Evolutionary conservation across 2,329 filamentous ascomycete species (phyloP).

Genomic region (Trichoderma lentiforme): DNA sequence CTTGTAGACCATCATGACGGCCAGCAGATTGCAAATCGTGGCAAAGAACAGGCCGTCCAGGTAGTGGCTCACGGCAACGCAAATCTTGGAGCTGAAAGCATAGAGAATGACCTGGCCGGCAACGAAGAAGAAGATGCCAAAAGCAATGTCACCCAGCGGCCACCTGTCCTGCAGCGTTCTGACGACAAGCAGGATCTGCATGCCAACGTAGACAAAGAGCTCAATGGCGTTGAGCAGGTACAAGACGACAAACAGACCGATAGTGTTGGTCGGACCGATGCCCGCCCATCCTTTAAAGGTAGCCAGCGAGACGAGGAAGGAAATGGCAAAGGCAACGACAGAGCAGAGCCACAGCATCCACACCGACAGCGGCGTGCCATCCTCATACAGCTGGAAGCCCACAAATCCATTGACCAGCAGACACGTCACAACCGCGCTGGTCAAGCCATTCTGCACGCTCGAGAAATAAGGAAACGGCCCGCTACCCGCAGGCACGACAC

Average conservation of each 20-base stretch:
- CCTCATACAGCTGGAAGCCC: slow-evolving; percentile 96
- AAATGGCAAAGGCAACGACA: slow-evolving; percentile 76
- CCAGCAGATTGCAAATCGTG: slow-evolving; percentile 87
- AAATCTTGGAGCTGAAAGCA: slow-evolving; percentile 81
- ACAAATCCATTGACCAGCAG: slow-evolving; percentile 97
- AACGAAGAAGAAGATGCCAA: slow-evolving; percentile 88
- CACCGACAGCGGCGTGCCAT: slow-evolving; percentile 87
- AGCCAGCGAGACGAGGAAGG: slow-evolving; percentile 80
- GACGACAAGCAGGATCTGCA: slow-evolving; percentile 84
- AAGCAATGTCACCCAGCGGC: slow-evolving; percentile 87
- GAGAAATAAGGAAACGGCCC: slow-evolving; percentile 86
- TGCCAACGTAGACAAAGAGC: slow-evolving; percentile 77
- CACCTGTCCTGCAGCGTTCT: slow-evolving; percentile 92
- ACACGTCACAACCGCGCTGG: slow-evolving; percentile 82
- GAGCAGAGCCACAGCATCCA: slow-evolving; percentile 86
- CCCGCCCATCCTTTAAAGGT: slow-evolving; percentile 94
- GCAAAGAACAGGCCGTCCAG: slow-evolving; percentile 92
- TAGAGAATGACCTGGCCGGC: slow-evolving; percentile 91
- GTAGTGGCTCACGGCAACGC: slow-evolving; percentile 82
- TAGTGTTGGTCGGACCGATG: slow-evolving; percentile 76
- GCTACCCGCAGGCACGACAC: slow-evolving; percentile 81
- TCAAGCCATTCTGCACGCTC: slow-evolving; percentile 78
- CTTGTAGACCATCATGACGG: slow-evolving; percentile 99
- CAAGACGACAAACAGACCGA: slow-evolving; percentile 85
- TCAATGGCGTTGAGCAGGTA: slow-evolving; percentile 89